Percentiles rank a stretch among this genome's conserved stretches.
Evolutionary conservation across 129 eudicot genomes (phyloP).

Genomic region (Flaveria trinervia): DNA sequence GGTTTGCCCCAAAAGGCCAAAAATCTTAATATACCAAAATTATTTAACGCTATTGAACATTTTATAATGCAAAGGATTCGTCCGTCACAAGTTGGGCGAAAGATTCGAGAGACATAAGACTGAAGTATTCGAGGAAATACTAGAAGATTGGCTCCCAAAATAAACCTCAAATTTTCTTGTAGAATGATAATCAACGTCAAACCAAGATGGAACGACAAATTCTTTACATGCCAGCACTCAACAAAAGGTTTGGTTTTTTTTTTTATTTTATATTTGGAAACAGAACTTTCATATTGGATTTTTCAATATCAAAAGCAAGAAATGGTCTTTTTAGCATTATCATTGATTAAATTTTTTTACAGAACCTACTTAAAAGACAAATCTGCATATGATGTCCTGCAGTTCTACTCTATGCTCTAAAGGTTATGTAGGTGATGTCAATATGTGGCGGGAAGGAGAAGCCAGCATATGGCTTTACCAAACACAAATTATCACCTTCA

Average conservation of each 20-base stretch:
- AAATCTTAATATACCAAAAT: background rate
- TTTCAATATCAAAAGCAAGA: slow-evolving; percentile 5
- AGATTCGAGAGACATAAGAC: background rate
- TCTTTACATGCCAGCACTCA: slow-evolving; percentile 4
- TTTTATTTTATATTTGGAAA: slow-evolving; percentile 1
- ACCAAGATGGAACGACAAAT: slow-evolving; percentile 6
- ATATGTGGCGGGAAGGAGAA: slow-evolving; percentile 17
- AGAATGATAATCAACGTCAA: slow-evolving; percentile 16
- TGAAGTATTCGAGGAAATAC: background rate
- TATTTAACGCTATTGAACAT: slow-evolving; percentile 10
- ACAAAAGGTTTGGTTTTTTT: background rate
- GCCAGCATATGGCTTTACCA: slow-evolving; percentile 16
- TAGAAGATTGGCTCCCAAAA: slow-evolving; percentile 6
- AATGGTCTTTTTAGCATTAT: background rate
- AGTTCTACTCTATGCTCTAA: too few species aligned
- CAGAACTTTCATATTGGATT: background rate
- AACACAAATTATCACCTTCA: slow-evolving; percentile 13
- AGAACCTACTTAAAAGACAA: slow-evolving; percentile 19
- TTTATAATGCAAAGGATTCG: background rate
- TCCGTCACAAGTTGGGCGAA: background rate
- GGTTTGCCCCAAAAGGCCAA: background rate
- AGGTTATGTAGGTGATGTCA: background rate
- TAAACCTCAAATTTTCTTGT: slow-evolving; percentile 7
- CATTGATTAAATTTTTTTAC: background rate
- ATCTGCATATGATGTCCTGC: slow-evolving; percentile 10